Percentiles rank a stretch among this genome's conserved stretches.
phyloP scores from a whole-genome alignment of 495 filamentous ascomycete species.

The Tuber melanosporum region DNA sequence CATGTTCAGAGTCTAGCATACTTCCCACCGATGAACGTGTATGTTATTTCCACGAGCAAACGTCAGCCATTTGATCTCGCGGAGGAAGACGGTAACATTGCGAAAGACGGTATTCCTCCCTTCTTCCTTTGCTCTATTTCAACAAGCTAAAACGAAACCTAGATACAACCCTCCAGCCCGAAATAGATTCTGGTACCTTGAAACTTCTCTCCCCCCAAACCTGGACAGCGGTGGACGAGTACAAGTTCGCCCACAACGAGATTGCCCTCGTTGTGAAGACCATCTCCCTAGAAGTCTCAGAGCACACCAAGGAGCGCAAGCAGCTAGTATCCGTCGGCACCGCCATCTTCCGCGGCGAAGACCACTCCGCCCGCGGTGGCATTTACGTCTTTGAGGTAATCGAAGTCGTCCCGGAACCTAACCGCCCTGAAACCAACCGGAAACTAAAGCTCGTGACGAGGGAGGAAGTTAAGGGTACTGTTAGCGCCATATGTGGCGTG shows the following conservation, averaged over 20 bases:
- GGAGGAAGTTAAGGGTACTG: conserved; percentile 88
- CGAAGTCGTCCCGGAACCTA: conserved; percentile 81
- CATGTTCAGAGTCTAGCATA: conserved; percentile 69
- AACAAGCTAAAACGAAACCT: background rate
- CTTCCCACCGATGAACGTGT: conserved; percentile 64
- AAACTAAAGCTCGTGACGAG: conserved; percentile 78
- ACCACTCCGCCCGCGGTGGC: conserved; percentile 73
- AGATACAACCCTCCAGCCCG: conserved; percentile 59
- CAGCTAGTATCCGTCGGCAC: conserved; percentile 80
- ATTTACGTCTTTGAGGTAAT: conserved; percentile 91
- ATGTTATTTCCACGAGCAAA: conserved; percentile 65
- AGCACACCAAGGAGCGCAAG: conserved; percentile 76
- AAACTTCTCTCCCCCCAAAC: conserved; percentile 68
- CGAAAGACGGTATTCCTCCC: conserved; percentile 49
- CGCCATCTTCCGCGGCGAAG: conserved; percentile 74
- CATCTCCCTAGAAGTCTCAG: conserved; percentile 79
- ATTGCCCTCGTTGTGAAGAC: conserved; percentile 72
- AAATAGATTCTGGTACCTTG: conserved; percentile 58
- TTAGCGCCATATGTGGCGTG: conserved; percentile 83
- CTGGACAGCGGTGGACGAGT: conserved; percentile 69
- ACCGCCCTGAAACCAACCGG: conserved; percentile 70
- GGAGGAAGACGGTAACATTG: conserved; percentile 73
- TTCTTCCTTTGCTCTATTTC: background rate
- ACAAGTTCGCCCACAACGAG: conserved; percentile 64
- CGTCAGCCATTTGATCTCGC: conserved; percentile 68